Evolutionary conservation across 106 monocot species (phyloP).

Genomic region (Acanthochlamys bracteata): DNA sequence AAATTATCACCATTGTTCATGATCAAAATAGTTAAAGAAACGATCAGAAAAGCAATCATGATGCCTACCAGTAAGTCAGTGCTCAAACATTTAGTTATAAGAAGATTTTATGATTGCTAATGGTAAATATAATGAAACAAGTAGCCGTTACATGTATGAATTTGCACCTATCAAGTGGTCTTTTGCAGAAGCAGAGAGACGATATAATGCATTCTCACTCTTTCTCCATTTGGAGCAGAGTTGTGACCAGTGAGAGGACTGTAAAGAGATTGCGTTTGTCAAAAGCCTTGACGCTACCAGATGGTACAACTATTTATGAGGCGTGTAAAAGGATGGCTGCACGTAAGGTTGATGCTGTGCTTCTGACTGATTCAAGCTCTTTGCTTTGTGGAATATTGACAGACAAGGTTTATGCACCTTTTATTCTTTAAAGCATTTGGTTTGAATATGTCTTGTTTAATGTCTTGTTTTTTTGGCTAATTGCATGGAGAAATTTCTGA

Average conservation of each 20-base stretch:
- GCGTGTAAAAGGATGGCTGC: constrained; percentile 69
- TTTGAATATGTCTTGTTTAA: constrained; percentile 2
- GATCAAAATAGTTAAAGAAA: no score
- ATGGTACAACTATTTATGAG: constrained; percentile 54
- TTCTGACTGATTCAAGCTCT: constrained; percentile 79
- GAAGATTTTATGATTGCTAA: no score
- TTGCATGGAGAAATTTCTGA: not conserved
- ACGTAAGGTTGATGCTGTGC: constrained; percentile 68
- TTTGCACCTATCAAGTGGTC: no score
- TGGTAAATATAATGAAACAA: no score
- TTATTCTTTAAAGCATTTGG: not conserved
- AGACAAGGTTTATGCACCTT: constrained; percentile 45
- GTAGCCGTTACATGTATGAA: no score
- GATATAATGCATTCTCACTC: constrained; percentile 1
- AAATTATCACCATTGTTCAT: no score
- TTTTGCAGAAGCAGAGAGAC: no score
- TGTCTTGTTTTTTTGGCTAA: not conserved
- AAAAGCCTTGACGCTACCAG: constrained; percentile 80
- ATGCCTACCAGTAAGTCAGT: no score
- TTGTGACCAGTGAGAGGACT: constrained; percentile 59
- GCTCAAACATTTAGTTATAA: no score
- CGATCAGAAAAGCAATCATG: no score
- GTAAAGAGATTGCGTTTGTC: constrained; percentile 75
- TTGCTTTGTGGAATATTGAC: constrained; percentile 89
- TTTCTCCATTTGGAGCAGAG: constrained; percentile 22